Percentiles rank a stretch among this genome's conserved stretches.
Conservation (phyloP, 345 rosid species). For the Populus alba region DNA sequence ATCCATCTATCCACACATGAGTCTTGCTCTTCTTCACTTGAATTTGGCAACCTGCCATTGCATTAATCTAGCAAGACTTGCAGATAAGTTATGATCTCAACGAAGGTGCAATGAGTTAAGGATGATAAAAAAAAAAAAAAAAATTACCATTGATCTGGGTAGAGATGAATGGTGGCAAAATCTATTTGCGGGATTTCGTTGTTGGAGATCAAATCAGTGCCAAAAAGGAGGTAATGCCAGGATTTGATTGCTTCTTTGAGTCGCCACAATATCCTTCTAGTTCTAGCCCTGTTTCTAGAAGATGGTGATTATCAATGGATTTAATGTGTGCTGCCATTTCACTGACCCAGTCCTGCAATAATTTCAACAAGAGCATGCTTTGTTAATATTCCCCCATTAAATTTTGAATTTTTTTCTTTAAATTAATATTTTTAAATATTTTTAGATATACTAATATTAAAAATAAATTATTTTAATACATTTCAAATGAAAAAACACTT, state of each 20-base stretch:
- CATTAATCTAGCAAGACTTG: not conserved
- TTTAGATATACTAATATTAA: no score
- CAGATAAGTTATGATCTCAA: not conserved
- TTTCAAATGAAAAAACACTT: no score
- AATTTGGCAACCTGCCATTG: slow-evolving; percentile 45
- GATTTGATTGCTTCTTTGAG: slow-evolving; percentile 53
- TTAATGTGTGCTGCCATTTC: slow-evolving; percentile 70
- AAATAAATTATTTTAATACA: no score
- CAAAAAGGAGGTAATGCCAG: slow-evolving; percentile 21
- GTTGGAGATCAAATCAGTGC: slow-evolving; percentile 69
- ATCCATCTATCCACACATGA: slow-evolving; percentile 56
- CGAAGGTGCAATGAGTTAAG: not conserved
- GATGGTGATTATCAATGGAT: slow-evolving; percentile 57
- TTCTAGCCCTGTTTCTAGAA: slow-evolving; percentile 63
- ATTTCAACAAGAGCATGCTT: not conserved
- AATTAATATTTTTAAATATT: no score
- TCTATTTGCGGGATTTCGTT: slow-evolving; percentile 56
- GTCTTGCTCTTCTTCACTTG: slow-evolving; percentile 36
- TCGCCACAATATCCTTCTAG: slow-evolving; percentile 62
- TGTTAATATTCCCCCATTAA: not conserved
- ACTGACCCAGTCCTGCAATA: slow-evolving; percentile 50
- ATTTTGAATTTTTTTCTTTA: no score
- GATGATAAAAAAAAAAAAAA: not conserved
- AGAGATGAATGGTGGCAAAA: slow-evolving; percentile 69
- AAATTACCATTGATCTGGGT: slow-evolving; percentile 69